These are phyloP conservation scores for Eurotiales sp. DNA, from an alignment of 2,329 filamentous ascomycete genomes.

Conservation along the genomic window DNA sequence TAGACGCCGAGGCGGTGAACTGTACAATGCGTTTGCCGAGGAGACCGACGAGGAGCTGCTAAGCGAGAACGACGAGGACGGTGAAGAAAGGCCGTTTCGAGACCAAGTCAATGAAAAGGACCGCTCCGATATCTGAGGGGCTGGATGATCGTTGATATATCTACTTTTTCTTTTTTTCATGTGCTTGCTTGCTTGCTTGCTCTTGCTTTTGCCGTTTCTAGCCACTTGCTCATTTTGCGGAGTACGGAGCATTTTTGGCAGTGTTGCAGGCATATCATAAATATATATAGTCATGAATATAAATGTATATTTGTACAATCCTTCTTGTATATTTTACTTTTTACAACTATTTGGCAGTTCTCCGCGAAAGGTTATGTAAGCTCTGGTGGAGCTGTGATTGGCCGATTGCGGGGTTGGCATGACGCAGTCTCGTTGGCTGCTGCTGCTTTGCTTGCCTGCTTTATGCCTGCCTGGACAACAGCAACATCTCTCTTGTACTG, in stretches of 20 bases:
- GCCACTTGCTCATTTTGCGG: slow-evolving; percentile 22
- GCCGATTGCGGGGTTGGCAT: no score
- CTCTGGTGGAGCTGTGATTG: background rate
- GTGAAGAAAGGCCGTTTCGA: slow-evolving; percentile 26
- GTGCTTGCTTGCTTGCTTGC: background rate
- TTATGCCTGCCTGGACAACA: background rate
- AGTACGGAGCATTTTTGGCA: background rate
- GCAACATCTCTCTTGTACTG: no score
- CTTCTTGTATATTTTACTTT: no score
- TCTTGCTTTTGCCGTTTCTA: no score
- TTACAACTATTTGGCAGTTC: no score
- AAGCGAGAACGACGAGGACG: slow-evolving; percentile 39
- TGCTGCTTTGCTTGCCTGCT: background rate
- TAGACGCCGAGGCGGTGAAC: slow-evolving; percentile 69
- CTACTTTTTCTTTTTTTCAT: no score
- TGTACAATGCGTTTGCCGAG: slow-evolving; percentile 96
- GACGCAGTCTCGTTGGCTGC: background rate
- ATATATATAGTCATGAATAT: background rate
- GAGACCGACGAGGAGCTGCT: slow-evolving; percentile 74
- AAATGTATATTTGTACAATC: no score
- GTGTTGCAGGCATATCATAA: background rate
- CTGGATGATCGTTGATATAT: background rate
- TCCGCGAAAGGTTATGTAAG: no score
- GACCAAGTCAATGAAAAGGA: slow-evolving; percentile 22
- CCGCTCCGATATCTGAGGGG: background rate